phyloP scores from a whole-genome alignment of 306 rosid species.

The Ormosia semicastrata region DNA sequence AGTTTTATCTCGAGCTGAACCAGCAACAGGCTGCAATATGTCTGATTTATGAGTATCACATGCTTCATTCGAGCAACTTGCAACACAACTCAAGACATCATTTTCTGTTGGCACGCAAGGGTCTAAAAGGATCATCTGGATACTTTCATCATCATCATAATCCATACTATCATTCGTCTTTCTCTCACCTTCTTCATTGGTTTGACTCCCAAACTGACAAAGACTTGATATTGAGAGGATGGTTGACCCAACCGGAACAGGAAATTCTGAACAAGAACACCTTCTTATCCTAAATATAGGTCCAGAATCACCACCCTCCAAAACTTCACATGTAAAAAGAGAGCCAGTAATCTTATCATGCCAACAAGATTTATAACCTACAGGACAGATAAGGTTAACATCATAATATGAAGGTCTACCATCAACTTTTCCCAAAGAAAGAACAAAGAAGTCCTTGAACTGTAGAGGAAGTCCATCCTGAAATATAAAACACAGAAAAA shows the following conservation, averaged over 20 bases:
- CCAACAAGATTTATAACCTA: conserved; percentile 90
- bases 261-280: conserved; percentile 63
- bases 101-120: conserved; percentile 60
- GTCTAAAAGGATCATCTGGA: conserved; percentile 72
- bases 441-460: conserved; percentile 85
- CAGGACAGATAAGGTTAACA: conserved; percentile 61
- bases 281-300: conserved; percentile 81
- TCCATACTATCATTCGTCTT: conserved; percentile 35
- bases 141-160: conserved; percentile 46
- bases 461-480: conserved; percentile 92
- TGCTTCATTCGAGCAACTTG: conserved; percentile 37
- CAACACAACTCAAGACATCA: conserved; percentile 72
- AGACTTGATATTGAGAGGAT: conserved; percentile 45
- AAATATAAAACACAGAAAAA: conserved; percentile 38
- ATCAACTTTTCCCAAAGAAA: conserved; percentile 86
- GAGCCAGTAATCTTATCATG: conserved; percentile 93
- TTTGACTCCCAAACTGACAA: conserved; percentile 42
- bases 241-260: conserved; percentile 65
- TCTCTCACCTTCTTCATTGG: conserved; percentile 44
- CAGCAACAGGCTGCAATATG: conserved; percentile 28
- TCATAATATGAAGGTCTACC: conserved; percentile 70
- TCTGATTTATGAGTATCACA: conserved; percentile 36
- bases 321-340: conserved; percentile 71
- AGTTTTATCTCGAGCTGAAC: conserved; percentile 37
- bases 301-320: conserved; percentile 91